Evolutionary conservation across 805 yeast species (phyloP), one percentile per base, ranked within the genome.

Genomic region (Monosporozyma yasuniensis): DNA sequence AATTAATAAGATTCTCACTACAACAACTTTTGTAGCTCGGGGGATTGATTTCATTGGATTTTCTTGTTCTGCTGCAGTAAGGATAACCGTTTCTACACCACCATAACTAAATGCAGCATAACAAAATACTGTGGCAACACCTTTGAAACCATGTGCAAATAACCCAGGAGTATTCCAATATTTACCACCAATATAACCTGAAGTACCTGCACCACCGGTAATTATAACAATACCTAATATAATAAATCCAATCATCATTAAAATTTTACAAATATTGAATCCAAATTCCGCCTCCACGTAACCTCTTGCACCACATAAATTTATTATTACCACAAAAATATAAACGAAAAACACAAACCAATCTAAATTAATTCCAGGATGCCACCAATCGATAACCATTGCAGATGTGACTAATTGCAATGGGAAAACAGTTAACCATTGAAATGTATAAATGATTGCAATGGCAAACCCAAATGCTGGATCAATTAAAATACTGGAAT

Each of bases 51-150:
- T 68, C 75, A 72, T 64, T 50, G 64, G 66, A 64, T 34, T 64
- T 39, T 69, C 65, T 50, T 86, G 74, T 64, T 83, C 88, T 7
- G 86, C 83, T n/a, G 87, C 83, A 5, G 88, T 83, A 47, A 83
- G 68, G 37, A 85, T 85, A 23, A 78, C 74, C 49, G 83, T 69
- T 64, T 83, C 90, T 21, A 83, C 78, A 42, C 89, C 88, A 27
- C 83, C 77, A 60, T 79, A 84, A 5, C 87, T 75, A 58, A 82
- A 84, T 0, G 88, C 86, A n/a, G 88, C 86, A 30, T 81, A 77
- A 48, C 81, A 80, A 53, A 83, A 79, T 11, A 78, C 83, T 4
- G 80, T 69, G 55, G 78, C 74, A 25, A 83, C 78, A 51, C 85
- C 86, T 67, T 82, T 82, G 61, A 81, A 69, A 10, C 78, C 77